Evolutionary conservation across 1,139 yeast genomes (phyloP), one percentile per base, ranked within the genome.

Genomic region (Blastobotrys serpentis): DNA sequence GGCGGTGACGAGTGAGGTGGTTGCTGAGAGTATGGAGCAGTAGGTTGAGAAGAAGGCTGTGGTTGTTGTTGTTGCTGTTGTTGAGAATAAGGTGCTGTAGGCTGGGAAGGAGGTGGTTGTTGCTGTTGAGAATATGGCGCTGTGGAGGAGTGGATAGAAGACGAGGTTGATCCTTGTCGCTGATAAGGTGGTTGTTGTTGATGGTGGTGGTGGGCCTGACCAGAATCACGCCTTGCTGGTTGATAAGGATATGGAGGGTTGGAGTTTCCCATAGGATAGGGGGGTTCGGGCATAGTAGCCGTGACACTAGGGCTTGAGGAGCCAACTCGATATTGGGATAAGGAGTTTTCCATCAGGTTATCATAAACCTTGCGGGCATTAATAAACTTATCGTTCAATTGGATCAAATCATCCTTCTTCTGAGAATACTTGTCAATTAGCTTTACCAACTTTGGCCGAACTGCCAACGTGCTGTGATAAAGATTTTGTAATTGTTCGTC

Each of bases 341-440:
- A 55, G 4, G 70, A 60, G 21, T 61, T 60, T 56, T 86, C 89
- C 70, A 86, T 75, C 47, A 87, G 68, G 45, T 79, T 79, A 61
- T 87, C 88, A 64, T 88, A 90, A 6, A 77, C 70, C 48, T 76
- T 73, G 43, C 86, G 78, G 25, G 95, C 94, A 44, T 71, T 71
- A 48, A 79, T 78, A 53, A 90, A 76, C 56, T 86, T 84, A 53
- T 78, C 78, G 60, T 88, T 83, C 59, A 88, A 70, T n/a, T 77
- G 77, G 56, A 80, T 70, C 50, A 89, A 70, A 56, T 89, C 96
- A 56, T 87, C 86, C 62, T 83, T 83, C 56, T 88, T 76, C 42
- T 76, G 78, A 33, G 87, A 75, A 63, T 86, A 85, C 65, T 84
- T 85, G 52, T 86, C 95, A 53, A 88, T 83, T 58, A 81, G 69